phyloP scores from a whole-genome alignment of 768 basidiomycete species.

The Amanita rubescens region DNA sequence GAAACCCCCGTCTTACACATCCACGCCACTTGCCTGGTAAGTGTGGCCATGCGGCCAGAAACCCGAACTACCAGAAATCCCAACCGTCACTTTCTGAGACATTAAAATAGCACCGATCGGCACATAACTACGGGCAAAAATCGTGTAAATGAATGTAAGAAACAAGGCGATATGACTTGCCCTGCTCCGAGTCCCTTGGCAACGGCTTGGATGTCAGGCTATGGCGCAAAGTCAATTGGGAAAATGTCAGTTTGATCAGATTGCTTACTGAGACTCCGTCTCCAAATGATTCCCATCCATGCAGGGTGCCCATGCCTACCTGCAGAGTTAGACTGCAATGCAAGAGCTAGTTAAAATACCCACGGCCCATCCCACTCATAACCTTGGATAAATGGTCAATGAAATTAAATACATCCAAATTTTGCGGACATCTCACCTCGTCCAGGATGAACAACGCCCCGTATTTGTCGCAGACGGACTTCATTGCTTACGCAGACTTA shows the following conservation, averaged over 20 bases:
- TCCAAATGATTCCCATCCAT: constrained; percentile 81
- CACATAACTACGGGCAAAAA: constrained; percentile 48
- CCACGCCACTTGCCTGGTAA: constrained; percentile 48
- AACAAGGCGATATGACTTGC: constrained; percentile 40
- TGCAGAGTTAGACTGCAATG: neutral
- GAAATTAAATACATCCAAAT: neutral
- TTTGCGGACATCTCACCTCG: constrained; percentile 38
- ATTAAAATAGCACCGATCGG: constrained; percentile 79
- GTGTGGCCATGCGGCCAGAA: constrained; percentile 83
- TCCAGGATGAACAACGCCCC: constrained; percentile 80
- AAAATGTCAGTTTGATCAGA: neutral
- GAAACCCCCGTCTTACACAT: neutral
- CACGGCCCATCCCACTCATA: constrained; percentile 89
- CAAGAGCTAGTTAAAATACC: constrained; percentile 22
- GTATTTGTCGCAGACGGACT: constrained; percentile 71
- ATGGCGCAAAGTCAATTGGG: constrained; percentile 4
- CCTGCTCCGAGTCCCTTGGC: constrained; percentile 91
- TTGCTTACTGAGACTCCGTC: constrained; percentile 50
- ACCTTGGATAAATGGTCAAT: constrained; percentile 28
- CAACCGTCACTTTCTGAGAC: constrained; percentile 61
- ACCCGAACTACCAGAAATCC: constrained; percentile 60
- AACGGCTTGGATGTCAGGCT: constrained; percentile 83
- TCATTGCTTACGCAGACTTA: constrained; percentile 45
- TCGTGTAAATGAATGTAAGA: neutral
- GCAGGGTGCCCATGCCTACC: constrained; percentile 78